These are phyloP conservation scores for Solanum hybrid DNA, from an alignment of 305 asterid species.

Conservation along the genomic window DNA sequence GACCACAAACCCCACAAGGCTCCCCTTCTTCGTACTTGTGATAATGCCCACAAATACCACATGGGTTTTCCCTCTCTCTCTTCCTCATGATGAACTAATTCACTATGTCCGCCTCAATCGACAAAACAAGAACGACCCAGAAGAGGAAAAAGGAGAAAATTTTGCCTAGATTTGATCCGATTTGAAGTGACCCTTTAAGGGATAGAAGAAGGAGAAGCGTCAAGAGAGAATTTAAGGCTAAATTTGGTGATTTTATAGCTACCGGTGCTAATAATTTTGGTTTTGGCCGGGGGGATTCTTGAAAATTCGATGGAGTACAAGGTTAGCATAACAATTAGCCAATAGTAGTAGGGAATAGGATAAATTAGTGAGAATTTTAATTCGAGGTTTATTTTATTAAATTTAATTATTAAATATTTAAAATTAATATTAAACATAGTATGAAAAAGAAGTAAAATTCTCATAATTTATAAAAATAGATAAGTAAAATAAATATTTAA, in stretches of 20 bases:
- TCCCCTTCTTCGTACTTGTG: constrained; percentile 94
- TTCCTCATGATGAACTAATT: constrained; percentile 46
- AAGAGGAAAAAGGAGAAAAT: neutral
- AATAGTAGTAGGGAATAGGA: neutral
- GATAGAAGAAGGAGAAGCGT: neutral
- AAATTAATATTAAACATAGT: no score
- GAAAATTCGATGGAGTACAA: neutral
- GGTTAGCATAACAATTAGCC: neutral
- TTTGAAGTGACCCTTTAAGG: neutral
- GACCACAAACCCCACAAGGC: constrained; percentile 81
- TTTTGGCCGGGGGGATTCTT: neutral
- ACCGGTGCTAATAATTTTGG: neutral
- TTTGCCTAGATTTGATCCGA: neutral
- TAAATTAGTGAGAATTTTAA: neutral
- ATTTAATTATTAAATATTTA: no score
- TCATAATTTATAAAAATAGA: no score
- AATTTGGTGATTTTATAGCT: neutral
- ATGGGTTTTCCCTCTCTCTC: constrained; percentile 83
- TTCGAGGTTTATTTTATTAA: neutral
- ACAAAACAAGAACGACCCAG: neutral
- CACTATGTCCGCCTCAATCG: neutral
- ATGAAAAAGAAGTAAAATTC: neutral
- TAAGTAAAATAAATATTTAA: neutral
- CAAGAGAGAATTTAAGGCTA: neutral
- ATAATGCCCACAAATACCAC: constrained; percentile 85